Base-by-base conservation (phyloP, 108 stramenopile species). In the Cyclostephanos tholiformis region DNA sequence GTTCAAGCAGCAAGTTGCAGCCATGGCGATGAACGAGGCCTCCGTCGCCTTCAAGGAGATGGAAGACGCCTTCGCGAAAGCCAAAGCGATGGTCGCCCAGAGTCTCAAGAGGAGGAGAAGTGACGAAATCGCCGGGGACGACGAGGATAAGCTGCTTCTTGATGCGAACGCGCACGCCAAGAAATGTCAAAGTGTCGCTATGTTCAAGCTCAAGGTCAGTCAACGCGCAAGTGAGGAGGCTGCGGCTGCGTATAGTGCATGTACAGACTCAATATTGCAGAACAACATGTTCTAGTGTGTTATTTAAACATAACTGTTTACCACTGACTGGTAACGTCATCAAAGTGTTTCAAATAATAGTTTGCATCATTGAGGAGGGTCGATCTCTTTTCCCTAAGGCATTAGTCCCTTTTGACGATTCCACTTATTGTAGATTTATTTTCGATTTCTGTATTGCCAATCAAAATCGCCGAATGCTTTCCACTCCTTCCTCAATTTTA, bases 1-100 rank as follows among this genome's bases (percentile, higher is more conserved):
- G 1, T 79, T 79, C 66, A 79, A 79, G 49, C 77, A 79, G 53
- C 71, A 79, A 67, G 77, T 79, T 26, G 77, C 77, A 20, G 20
- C 70, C 51, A 79, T 79, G 77, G 77, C 77, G n/a, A 79, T 79
- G 77, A 65, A 71, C 10, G 77, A 79, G 71, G 77, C 77, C 25
- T 62, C 55, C 27, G 62, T 20, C 20, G 65, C 77, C 26, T 79
- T 79, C 70, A 59, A 71, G 51, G 71, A 72, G 22, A 72, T 71
- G 63, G 77, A 79, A 16, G 77, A 69, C 2, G 77, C 77, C 5
- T 72, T 71, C 22, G 56, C 65, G 2, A 25, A n/a, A n/a, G 57
- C 71, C 20, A 79, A 79, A 36, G 66, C 67, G n/a, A 59, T 67
- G 6, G 35, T 65, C 39, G 60, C 65, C 32, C 67, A 59, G 44